Evolutionary conservation across 495 filamentous ascomycete species (phyloP).

Genomic region (Penicillium verhagenii): DNA sequence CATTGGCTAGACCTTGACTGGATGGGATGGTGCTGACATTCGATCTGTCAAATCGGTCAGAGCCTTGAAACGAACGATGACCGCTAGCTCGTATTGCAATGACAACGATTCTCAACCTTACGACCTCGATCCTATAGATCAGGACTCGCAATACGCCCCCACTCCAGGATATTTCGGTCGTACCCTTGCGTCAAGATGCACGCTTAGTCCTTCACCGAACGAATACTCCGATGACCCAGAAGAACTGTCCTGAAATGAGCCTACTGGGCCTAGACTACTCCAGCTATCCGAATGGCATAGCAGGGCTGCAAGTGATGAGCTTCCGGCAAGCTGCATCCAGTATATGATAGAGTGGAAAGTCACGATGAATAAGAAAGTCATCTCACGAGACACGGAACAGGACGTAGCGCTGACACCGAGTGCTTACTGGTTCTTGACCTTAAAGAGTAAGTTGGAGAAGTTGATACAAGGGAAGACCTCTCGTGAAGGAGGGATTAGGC

Average conservation of each 20-base stretch:
- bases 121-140: neutral
- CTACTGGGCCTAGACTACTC: slow-evolving; percentile 8
- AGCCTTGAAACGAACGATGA: neutral
- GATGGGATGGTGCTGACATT: neutral
- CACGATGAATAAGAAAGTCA: slow-evolving; percentile 24
- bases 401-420: slow-evolving; percentile 23
- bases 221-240: slow-evolving; percentile 5
- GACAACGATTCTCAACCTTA: slow-evolving; percentile 1
- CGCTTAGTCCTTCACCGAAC: slow-evolving; percentile 10
- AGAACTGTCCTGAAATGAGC: slow-evolving; percentile 5
- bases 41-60: neutral
- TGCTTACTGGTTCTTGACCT: slow-evolving; percentile 22
- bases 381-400: slow-evolving; percentile 29
- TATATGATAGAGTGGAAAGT: slow-evolving; percentile 39
- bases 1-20: neutral
- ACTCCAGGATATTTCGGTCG: slow-evolving; percentile 12
- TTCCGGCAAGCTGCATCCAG: slow-evolving; percentile 32
- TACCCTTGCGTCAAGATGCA: slow-evolving; percentile 4
- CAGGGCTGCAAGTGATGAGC: slow-evolving; percentile 25
- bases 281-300: slow-evolving; percentile 17
- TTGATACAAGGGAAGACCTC: neutral
- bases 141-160: slow-evolving; percentile 14
- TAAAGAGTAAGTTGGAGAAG: slow-evolving; percentile 8
- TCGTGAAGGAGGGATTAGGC: slow-evolving; percentile 6
- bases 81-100: slow-evolving; percentile 9